Evolutionary conservation across 768 basidiomycete genomes (phyloP).

Genomic region (Leccinum subgranulosum): DNA sequence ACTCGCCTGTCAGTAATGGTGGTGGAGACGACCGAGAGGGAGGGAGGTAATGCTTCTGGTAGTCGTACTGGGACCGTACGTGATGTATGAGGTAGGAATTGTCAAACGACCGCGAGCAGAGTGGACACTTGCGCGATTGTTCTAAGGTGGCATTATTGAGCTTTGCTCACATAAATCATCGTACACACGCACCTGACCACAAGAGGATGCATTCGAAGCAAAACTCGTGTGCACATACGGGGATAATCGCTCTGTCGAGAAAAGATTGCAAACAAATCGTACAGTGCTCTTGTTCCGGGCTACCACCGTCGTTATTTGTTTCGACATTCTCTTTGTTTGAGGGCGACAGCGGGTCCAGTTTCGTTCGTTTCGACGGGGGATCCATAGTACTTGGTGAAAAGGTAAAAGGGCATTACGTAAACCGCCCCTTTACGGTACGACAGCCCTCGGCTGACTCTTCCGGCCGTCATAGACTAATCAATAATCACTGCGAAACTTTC

Average conservation of each 20-base stretch:
- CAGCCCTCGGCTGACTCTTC: too few relatives aligned
- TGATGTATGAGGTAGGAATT: constrained; percentile 73
- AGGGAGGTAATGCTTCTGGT: constrained; percentile 73
- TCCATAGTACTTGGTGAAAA: not conserved
- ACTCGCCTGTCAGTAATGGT: constrained; percentile 31
- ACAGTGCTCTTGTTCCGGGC: constrained; percentile 47
- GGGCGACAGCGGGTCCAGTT: constrained; percentile 25
- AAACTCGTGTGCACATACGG: constrained; percentile 87
- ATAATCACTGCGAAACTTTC: too few relatives aligned
- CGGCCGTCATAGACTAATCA: too few relatives aligned
- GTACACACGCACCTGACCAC: constrained; percentile 67
- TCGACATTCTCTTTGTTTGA: not conserved
- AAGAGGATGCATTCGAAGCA: constrained; percentile 88
- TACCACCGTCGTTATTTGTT: not conserved
- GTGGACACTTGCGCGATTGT: constrained; percentile 75
- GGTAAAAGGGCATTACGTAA: not conserved
- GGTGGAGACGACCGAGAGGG: constrained; percentile 56
- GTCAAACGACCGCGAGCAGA: constrained; percentile 67
- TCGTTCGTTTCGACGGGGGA: constrained; percentile 36
- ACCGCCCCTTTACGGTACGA: not conserved
- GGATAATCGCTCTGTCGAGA: constrained; percentile 76
- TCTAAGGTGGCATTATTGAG: constrained; percentile 34
- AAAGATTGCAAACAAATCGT: constrained; percentile 83
- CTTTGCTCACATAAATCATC: not conserved
- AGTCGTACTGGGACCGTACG: constrained; percentile 75